Percentiles rank a stretch among this genome's conserved stretches.
Conservation (phyloP, 139 green algal species). For the Coelastrella sp. region DNA sequence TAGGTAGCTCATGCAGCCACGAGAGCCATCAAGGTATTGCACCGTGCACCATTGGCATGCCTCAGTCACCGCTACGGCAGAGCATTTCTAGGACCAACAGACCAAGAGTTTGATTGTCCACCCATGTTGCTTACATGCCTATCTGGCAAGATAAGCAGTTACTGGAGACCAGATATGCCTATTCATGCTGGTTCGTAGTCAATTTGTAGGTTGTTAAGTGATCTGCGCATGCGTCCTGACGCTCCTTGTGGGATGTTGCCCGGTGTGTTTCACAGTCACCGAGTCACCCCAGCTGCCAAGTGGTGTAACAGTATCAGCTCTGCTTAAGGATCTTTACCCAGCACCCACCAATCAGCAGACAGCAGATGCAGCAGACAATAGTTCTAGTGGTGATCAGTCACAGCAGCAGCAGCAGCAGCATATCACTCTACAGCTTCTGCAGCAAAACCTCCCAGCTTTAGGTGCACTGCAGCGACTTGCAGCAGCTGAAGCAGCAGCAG, state of each 20-base stretch:
- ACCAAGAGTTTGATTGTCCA: too few species aligned
- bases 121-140: too few species aligned
- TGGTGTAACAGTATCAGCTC: conserved; percentile 21
- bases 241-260: not conserved
- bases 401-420: conserved; percentile 1
- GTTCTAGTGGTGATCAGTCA: not conserved
- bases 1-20: not conserved
- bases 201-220: too few species aligned
- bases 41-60: too few species aligned
- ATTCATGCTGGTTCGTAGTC: too few species aligned
- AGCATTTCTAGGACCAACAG: too few species aligned
- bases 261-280: not conserved
- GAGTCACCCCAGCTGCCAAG: conserved; percentile 38
- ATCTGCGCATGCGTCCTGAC: too few species aligned
- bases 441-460: conserved; percentile 15
- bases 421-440: conserved; percentile 1
- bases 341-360: not conserved
- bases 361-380: not conserved
- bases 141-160: too few species aligned
- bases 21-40: too few species aligned
- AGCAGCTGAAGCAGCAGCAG: conserved; percentile 22
- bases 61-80: too few species aligned
- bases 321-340: conserved; percentile 24
- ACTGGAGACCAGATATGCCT: too few species aligned
- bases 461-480: not conserved